phyloP scores from a whole-genome alignment of 1,284 basidiomycete species.

The Rhodotorula sp. region DNA sequence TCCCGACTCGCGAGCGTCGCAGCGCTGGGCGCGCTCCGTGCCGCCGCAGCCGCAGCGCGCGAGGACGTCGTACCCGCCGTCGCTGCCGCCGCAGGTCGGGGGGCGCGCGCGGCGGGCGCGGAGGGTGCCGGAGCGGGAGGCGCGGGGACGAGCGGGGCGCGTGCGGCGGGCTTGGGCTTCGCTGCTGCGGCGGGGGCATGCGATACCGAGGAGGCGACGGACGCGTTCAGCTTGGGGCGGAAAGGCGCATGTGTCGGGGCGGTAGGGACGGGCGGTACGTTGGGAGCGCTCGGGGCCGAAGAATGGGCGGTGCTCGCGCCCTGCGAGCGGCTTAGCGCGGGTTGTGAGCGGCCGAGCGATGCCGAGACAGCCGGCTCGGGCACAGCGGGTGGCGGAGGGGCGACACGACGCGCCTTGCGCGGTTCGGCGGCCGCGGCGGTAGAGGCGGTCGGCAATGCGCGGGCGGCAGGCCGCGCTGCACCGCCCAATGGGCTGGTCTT shows the following conservation, averaged over 20 bases:
- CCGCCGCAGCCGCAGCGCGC: background rate
- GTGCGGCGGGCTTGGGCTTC: background rate
- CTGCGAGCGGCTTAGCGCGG: background rate
- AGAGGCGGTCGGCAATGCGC: background rate
- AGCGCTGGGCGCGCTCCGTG: background rate
- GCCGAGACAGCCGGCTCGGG: background rate
- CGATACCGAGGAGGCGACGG: background rate
- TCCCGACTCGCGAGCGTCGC: conserved; percentile 14
- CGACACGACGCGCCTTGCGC: conserved; percentile 16
- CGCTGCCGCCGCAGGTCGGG: too few species aligned
- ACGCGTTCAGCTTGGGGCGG: conserved; percentile 9
- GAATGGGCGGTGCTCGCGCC: too few species aligned
- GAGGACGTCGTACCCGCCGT: conserved; percentile 4
- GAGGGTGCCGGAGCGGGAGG: background rate
- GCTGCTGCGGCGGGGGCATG: background rate
- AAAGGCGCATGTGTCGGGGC: conserved; percentile 33
- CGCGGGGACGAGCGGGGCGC: background rate
- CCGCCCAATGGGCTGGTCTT: background rate
- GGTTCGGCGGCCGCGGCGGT: conserved; percentile 1
- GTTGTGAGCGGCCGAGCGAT: background rate
- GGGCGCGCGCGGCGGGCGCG: background rate
- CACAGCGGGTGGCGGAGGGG: background rate
- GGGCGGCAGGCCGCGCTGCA: background rate
- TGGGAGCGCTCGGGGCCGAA: too few species aligned
- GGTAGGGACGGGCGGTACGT: background rate